Conservation (phyloP, 495 filamentous ascomycete species). For the Neurospora pannonica region DNA sequence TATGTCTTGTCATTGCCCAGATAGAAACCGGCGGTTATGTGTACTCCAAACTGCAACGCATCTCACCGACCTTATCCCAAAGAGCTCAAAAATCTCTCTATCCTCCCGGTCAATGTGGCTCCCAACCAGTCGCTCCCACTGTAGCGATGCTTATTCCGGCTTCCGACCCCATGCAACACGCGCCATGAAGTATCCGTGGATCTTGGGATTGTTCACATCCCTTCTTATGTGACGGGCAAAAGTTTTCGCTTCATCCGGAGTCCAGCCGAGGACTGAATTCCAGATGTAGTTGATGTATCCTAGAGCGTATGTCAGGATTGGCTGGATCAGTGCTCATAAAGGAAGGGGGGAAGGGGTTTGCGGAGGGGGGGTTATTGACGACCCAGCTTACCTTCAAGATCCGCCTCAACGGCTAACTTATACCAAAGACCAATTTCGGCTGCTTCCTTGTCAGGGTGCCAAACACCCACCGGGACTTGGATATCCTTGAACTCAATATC, state of each 20-base stretch:
- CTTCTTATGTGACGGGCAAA: constrained; percentile 25
- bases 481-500: constrained; percentile 33
- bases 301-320: neutral
- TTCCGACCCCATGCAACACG: constrained; percentile 27
- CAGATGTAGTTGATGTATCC: neutral
- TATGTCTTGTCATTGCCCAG: neutral
- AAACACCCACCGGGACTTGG: constrained; percentile 4
- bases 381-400: constrained; percentile 23
- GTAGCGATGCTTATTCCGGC: constrained; percentile 1
- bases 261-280: constrained; percentile 22
- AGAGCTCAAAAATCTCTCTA: neutral
- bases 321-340: neutral
- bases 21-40: neutral
- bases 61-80: neutral
- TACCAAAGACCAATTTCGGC: constrained; percentile 33
- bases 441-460: neutral
- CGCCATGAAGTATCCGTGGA: constrained; percentile 23
- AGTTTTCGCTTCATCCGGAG: constrained; percentile 21
- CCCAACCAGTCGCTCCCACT: neutral
- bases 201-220: constrained; percentile 18
- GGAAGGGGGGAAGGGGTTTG: neutral
- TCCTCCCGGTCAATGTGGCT: neutral
- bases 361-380: neutral
- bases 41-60: neutral
- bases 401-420: constrained; percentile 20